Percentiles rank a stretch among this genome's conserved stretches.
Conservation (phyloP, 140 eudicot species). For the Oenanthe javanica region DNA sequence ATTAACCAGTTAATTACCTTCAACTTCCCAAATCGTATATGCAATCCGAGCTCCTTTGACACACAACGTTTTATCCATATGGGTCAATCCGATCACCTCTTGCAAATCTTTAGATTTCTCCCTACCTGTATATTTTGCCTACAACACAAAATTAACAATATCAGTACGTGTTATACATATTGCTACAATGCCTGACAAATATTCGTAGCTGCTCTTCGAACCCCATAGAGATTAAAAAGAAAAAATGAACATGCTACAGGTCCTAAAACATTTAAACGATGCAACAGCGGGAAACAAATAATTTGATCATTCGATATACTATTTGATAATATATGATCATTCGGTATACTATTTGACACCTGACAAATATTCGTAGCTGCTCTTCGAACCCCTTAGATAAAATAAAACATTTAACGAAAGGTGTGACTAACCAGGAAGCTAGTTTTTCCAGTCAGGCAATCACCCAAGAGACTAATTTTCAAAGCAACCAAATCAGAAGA, state of each 20-base stretch:
- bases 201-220: not conserved
- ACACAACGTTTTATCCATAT: constrained; percentile 49
- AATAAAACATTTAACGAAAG: no score
- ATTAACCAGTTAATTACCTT: constrained; percentile 24
- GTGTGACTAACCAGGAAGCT: constrained; percentile 42
- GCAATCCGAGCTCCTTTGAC: constrained; percentile 66
- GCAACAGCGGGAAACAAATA: not conserved
- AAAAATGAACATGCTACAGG: not conserved
- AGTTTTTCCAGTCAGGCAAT: constrained; percentile 73
- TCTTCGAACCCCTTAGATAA: not conserved
- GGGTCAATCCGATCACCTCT: constrained; percentile 30
- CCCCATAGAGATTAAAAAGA: not conserved
- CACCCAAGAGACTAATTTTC: constrained; percentile 75
- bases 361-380: not conserved
- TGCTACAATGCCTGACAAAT: not conserved
- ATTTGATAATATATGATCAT: no score
- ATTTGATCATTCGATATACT: not conserved
- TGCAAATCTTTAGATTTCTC: constrained; percentile 33
- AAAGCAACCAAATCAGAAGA: constrained; percentile 57
- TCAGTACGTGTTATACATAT: not conserved
- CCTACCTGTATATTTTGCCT: constrained; percentile 65
- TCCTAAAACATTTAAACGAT: not conserved
- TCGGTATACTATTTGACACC: no score
- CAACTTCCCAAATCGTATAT: constrained; percentile 66
- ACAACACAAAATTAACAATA: not conserved